phyloP scores from a whole-genome alignment of 129 eudicot genomes.

The Tagetes patula region DNA sequence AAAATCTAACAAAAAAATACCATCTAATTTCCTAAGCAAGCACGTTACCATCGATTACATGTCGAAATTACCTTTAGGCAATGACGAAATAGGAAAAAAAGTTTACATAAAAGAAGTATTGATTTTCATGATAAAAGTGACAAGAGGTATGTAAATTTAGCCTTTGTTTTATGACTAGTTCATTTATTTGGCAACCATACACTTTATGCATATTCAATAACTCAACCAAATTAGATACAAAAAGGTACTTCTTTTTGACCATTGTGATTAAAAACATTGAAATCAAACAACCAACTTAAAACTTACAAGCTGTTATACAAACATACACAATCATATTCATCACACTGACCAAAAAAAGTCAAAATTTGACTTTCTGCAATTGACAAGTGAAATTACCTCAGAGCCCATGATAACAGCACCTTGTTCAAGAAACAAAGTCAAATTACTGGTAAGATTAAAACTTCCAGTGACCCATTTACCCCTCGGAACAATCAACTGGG shows the following conservation, averaged over 20 bases:
- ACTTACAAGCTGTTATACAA: neutral
- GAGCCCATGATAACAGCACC: constrained; percentile 96
- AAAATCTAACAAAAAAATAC: neutral
- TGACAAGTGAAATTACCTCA: constrained; percentile 46
- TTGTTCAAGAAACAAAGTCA: constrained; percentile 78
- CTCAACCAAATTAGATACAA: constrained; percentile 30
- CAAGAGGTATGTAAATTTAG: constrained; percentile 1
- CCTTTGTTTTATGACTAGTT: constrained; percentile 6
- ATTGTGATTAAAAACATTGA: constrained; percentile 13
- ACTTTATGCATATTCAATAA: constrained; percentile 25
- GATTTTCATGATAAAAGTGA: neutral
- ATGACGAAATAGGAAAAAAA: neutral
- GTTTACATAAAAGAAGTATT: neutral
- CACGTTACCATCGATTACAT: constrained; percentile 5
- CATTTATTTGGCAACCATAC: constrained; percentile 34
- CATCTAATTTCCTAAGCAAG: neutral
- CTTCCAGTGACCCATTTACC: constrained; percentile 94
- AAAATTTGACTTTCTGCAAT: constrained; percentile 14
- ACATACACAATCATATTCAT: neutral
- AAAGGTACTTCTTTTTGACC: constrained; percentile 24
- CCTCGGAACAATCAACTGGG: constrained; percentile 72
- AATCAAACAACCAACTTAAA: neutral
- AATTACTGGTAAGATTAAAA: constrained; percentile 83
- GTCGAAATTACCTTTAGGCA: constrained; percentile 1
- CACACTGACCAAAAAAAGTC: constrained; percentile 19